Percentiles rank a stretch among this genome's conserved stretches.
Evolutionary conservation across 2,329 filamentous ascomycete species (phyloP).

Genomic region (Orbilia oligospora): DNA sequence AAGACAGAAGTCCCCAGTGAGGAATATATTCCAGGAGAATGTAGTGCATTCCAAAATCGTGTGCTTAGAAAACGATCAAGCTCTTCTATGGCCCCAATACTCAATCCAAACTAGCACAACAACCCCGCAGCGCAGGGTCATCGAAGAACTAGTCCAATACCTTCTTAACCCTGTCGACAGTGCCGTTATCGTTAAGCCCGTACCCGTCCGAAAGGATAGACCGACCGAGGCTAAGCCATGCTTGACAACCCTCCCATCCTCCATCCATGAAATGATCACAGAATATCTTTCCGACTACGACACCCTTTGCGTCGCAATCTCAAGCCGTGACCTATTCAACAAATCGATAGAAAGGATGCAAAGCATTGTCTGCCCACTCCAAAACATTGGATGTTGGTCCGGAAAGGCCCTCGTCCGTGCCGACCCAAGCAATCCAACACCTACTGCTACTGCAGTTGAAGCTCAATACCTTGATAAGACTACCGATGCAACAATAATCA

Average conservation of each 20-base stretch:
- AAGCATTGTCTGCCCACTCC: slow-evolving; percentile 38
- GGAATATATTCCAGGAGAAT: slow-evolving; percentile 36
- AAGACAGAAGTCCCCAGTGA: slow-evolving; percentile 39
- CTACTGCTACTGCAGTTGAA: slow-evolving; percentile 46
- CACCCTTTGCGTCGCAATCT: slow-evolving; percentile 36
- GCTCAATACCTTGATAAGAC: slow-evolving; percentile 51
- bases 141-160: slow-evolving; percentile 57
- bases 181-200: slow-evolving; percentile 40
- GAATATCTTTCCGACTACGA: slow-evolving; percentile 49
- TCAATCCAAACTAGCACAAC: slow-evolving; percentile 37
- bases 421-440: slow-evolving; percentile 45
- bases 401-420: slow-evolving; percentile 47
- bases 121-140: slow-evolving; percentile 43
- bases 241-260: slow-evolving; percentile 39
- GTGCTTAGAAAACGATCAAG: slow-evolving; percentile 56
- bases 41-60: slow-evolving; percentile 52
- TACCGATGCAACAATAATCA: slow-evolving; percentile 34
- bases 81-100: slow-evolving; percentile 56
- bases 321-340: slow-evolving; percentile 49
- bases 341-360: slow-evolving; percentile 47
- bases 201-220: slow-evolving; percentile 31
- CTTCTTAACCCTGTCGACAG: slow-evolving; percentile 45
- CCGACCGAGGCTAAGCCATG: slow-evolving; percentile 14
- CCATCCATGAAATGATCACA: slow-evolving; percentile 46
- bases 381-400: slow-evolving; percentile 52